Evolutionary conservation across 495 filamentous ascomycete genomes (phyloP).

Genomic region (Hypoxylon perforatum): DNA sequence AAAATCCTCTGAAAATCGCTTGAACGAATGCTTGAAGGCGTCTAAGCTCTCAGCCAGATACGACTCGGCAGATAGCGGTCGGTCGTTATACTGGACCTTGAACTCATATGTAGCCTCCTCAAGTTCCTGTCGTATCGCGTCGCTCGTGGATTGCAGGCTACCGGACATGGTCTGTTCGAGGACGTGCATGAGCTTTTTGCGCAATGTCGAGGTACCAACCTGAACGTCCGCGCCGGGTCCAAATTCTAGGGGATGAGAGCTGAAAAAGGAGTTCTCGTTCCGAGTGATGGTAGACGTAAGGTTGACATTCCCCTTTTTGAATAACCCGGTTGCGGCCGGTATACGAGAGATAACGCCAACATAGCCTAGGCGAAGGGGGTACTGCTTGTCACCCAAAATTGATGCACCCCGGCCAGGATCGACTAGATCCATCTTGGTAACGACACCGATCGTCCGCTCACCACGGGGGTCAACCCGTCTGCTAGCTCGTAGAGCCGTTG

Average conservation of each 20-base stretch:
- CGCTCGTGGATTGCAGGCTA: constrained; percentile 85
- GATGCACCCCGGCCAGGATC: constrained; percentile 80
- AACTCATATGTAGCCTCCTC: constrained; percentile 99
- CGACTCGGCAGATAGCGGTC: constrained; percentile 91
- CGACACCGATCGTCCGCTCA: constrained; percentile 95
- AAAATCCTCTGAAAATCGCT: constrained; percentile 88
- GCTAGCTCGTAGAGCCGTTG: constrained; percentile 89
- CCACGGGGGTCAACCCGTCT: constrained; percentile 92
- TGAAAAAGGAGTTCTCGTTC: constrained; percentile 92
- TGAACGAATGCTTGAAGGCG: constrained; percentile 97
- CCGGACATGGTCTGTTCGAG: constrained; percentile 97
- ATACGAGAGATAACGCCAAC: constrained; percentile 92
- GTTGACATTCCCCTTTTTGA: constrained; percentile 84
- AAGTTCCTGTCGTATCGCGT: constrained; percentile 92
- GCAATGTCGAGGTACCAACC: constrained; percentile 85
- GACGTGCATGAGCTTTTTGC: constrained; percentile 96
- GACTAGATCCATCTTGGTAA: constrained; percentile 99
- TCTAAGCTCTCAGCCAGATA: constrained; percentile 96
- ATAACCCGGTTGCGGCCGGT: constrained; percentile 75
- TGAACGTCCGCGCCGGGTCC: constrained; percentile 74
- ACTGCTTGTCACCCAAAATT: constrained; percentile 88
- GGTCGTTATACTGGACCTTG: constrained; percentile 99
- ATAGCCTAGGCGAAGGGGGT: constrained; percentile 94
- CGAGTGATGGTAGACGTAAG: constrained; percentile 83
- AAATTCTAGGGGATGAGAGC: constrained; percentile 82